phyloP scores from a whole-genome alignment of 2,329 filamentous ascomycete genomes.

The Cladosporium sp. region DNA sequence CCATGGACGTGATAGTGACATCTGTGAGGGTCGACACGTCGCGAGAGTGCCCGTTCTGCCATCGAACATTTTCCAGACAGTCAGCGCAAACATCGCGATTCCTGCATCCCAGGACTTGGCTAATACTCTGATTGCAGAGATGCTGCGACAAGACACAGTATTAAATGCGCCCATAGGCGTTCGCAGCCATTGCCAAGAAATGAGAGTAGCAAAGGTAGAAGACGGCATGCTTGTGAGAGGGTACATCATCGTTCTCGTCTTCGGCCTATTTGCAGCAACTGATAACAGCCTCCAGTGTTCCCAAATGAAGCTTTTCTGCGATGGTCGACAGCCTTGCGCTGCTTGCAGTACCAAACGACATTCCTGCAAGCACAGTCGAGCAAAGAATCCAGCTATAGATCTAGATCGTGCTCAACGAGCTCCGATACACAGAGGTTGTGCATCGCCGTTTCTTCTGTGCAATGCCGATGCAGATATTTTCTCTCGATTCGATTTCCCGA shows the following conservation, averaged over 20 bases:
- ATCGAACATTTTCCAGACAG: neutral
- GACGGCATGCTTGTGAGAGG: neutral
- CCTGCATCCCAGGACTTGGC: neutral
- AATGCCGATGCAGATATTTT: neutral
- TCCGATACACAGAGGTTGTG: neutral
- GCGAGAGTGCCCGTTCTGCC: neutral
- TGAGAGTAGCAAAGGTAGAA: neutral
- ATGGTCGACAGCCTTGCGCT: neutral
- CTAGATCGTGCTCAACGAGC: neutral
- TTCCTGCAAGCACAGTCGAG: neutral
- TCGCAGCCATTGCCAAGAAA: neutral
- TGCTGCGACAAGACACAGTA: neutral
- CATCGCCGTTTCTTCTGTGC: neutral
- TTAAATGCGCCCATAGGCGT: neutral
- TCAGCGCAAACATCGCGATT: neutral
- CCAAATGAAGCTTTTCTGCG: neutral
- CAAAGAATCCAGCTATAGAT: neutral
- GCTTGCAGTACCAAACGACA: neutral
- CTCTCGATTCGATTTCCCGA: neutral
- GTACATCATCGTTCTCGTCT: neutral
- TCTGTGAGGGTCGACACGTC: neutral
- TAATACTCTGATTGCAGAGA: neutral
- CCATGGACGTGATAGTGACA: neutral
- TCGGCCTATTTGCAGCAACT: neutral
- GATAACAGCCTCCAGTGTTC: neutral